Percentiles rank a stretch among this genome's conserved stretches.
phyloP scores from a whole-genome alignment of 2,329 filamentous ascomycete genomes.

The Chaetomiaceae sp. region DNA sequence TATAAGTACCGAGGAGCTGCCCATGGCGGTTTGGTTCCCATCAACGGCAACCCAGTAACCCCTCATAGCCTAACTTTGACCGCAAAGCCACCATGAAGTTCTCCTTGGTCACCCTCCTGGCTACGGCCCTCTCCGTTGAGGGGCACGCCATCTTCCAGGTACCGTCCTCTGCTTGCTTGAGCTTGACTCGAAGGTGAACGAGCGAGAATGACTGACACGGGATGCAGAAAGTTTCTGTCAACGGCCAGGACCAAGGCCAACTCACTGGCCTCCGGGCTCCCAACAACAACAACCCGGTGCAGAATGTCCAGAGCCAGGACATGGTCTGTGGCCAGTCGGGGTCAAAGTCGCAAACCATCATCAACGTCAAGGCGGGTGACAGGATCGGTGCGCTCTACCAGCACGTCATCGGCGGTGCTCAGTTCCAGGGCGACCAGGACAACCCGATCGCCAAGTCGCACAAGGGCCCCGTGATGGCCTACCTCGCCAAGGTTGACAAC shows the following conservation, averaged over 20 bases:
- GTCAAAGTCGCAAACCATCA: constrained; percentile 39
- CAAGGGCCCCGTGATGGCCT: constrained; percentile 51
- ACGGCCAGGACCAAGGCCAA: constrained; percentile 41
- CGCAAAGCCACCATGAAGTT: constrained; percentile 35
- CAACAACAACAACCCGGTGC: constrained; percentile 50
- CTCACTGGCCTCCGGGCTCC: constrained; percentile 46
- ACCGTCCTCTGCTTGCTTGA: constrained; percentile 9
- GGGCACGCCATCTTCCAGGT: constrained; percentile 43
- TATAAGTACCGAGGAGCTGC: constrained; percentile 16
- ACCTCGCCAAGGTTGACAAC: constrained; percentile 50
- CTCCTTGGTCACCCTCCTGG: constrained; percentile 33
- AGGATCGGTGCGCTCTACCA: constrained; percentile 49
- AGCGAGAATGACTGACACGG: background rate
- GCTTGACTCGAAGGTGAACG: background rate
- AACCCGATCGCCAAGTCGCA: constrained; percentile 53
- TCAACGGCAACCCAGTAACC: constrained; percentile 8
- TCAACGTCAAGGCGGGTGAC: constrained; percentile 48
- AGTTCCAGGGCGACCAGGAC: constrained; percentile 46
- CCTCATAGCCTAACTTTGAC: background rate
- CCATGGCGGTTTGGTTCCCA: background rate
- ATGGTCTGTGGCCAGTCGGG: constrained; percentile 48
- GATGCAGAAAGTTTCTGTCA: constrained; percentile 42
- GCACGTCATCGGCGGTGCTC: constrained; percentile 51
- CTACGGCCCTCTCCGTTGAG: constrained; percentile 35
- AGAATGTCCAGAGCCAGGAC: constrained; percentile 44